Evolutionary conservation across 805 yeast genomes (phyloP).

Genomic region (Wickerhamiella domercqiae): DNA sequence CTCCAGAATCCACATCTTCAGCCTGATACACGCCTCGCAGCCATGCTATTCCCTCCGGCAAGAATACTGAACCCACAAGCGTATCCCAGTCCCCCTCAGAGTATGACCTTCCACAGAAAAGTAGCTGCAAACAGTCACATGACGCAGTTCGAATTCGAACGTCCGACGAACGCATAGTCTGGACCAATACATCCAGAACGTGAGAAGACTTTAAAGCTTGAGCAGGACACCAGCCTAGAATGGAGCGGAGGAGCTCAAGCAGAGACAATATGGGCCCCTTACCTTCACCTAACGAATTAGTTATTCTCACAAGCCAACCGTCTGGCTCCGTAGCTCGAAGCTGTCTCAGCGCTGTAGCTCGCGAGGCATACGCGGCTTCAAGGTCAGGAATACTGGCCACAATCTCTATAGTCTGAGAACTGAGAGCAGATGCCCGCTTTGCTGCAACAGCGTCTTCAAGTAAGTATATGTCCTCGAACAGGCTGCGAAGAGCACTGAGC

Average conservation of each 20-base stretch:
- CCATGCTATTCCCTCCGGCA: slow-evolving; percentile 55
- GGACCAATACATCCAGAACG: slow-evolving; percentile 46
- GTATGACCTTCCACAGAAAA: slow-evolving; percentile 62
- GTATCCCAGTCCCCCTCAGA: slow-evolving; percentile 53
- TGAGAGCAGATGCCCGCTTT: slow-evolving; percentile 57
- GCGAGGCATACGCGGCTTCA: slow-evolving; percentile 46
- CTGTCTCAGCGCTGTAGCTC: slow-evolving; percentile 38
- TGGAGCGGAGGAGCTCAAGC: slow-evolving; percentile 71
- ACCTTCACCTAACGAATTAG: slow-evolving; percentile 20
- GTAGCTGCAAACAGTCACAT: slow-evolving; percentile 76
- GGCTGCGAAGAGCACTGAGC: slow-evolving; percentile 61
- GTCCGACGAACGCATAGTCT: slow-evolving; percentile 26
- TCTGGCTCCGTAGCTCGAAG: slow-evolving; percentile 49
- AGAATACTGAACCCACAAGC: slow-evolving; percentile 66
- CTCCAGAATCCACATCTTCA: slow-evolving; percentile 40
- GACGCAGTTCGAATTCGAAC: slow-evolving; percentile 65
- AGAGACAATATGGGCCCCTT: slow-evolving; percentile 29
- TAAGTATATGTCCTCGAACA: slow-evolving; percentile 85
- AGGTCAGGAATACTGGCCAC: slow-evolving; percentile 58
- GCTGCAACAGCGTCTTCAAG: slow-evolving; percentile 85
- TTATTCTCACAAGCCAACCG: slow-evolving; percentile 84
- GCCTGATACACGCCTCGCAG: slow-evolving; percentile 47
- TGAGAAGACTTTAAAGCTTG: slow-evolving; percentile 52
- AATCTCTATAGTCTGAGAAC: slow-evolving; percentile 71
- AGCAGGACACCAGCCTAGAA: slow-evolving; percentile 84